phyloP scores from a whole-genome alignment of 2,329 filamentous ascomycete genomes.

The Colletotrichum tofieldiae region DNA sequence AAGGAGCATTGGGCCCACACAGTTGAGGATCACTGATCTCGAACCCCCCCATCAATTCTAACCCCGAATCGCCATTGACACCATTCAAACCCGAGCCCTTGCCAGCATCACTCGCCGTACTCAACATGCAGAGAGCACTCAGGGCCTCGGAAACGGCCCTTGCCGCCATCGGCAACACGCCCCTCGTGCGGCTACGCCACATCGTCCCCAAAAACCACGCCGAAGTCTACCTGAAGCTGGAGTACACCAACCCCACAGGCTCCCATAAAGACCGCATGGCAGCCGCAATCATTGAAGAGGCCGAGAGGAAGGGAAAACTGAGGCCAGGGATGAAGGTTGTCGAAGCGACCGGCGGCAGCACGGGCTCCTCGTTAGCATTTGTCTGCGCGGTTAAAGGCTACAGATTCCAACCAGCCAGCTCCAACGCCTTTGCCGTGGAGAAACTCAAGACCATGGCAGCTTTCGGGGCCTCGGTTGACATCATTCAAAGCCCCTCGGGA shows the following conservation, averaged over 20 bases:
- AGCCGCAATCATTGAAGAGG: constrained; percentile 33
- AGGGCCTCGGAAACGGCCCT: background rate
- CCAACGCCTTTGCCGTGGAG: constrained; percentile 31
- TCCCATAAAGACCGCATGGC: constrained; percentile 43
- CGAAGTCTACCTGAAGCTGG: constrained; percentile 34
- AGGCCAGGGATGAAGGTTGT: constrained; percentile 26
- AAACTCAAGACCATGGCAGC: constrained; percentile 40
- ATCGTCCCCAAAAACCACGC: constrained; percentile 30
- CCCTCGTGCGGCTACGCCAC: constrained; percentile 24
- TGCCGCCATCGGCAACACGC: constrained; percentile 38
- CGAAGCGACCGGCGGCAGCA: constrained; percentile 42
- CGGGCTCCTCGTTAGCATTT: constrained; percentile 38
- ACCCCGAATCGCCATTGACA: too few relatives aligned
- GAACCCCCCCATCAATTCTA: background rate
- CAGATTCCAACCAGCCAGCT: constrained; percentile 35
- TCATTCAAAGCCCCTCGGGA: constrained; percentile 30
- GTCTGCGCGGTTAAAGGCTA: constrained; percentile 47
- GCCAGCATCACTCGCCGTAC: background rate
- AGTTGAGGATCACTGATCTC: background rate
- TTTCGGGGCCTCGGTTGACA: constrained; percentile 38
- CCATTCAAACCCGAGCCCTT: too few relatives aligned
- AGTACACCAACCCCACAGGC: constrained; percentile 42
- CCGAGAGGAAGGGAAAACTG: constrained; percentile 26
- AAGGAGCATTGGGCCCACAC: constrained; percentile 8
- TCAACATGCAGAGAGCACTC: background rate